Conservation (phyloP, 441 rosid species). For the Kokia cookei region DNA sequence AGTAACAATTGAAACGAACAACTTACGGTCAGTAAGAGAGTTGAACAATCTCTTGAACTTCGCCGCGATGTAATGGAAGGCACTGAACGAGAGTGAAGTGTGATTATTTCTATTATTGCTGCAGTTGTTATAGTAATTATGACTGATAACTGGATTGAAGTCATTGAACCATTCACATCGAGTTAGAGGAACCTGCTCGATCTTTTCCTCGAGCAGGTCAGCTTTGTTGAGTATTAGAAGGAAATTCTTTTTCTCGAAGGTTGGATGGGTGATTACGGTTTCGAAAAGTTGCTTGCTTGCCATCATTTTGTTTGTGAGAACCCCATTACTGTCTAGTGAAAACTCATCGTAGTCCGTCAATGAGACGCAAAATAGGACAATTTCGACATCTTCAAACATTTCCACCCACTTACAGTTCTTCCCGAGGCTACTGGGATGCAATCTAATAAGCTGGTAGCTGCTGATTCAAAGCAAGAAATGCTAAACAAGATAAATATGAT, state of each 20-base stretch:
- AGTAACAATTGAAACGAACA: slow-evolving; percentile 41
- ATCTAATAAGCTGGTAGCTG: slow-evolving; percentile 62
- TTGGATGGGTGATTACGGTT: slow-evolving; percentile 37
- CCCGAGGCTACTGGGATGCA: slow-evolving; percentile 52
- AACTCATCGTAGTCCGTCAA: slow-evolving; percentile 43
- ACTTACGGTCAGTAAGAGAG: slow-evolving; percentile 36
- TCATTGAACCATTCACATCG: slow-evolving; percentile 56
- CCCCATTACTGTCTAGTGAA: slow-evolving; percentile 33
- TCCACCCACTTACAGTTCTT: slow-evolving; percentile 59
- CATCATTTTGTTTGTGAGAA: slow-evolving; percentile 54
- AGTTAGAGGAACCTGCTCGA: slow-evolving; percentile 38
- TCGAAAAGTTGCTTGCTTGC: slow-evolving; percentile 50
- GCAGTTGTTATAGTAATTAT: slow-evolving; percentile 18
- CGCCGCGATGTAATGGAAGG: slow-evolving; percentile 44
- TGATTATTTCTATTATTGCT: slow-evolving; percentile 14
- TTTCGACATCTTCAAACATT: slow-evolving; percentile 58
- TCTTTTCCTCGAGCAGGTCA: slow-evolving; percentile 53
- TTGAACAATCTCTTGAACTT: slow-evolving; percentile 52
- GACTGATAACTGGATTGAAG: slow-evolving; percentile 52
- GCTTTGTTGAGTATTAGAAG: slow-evolving; percentile 53
- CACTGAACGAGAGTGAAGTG: slow-evolving; percentile 44
- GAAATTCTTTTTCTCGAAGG: slow-evolving; percentile 40
- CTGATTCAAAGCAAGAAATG: slow-evolving; percentile 6
- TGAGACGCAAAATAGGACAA: slow-evolving; percentile 49
- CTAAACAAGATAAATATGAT: neutral